Evolutionary conservation across 768 basidiomycete species (phyloP), one percentile per base, ranked within the genome.

Genomic region (Suillus occidentalis): DNA sequence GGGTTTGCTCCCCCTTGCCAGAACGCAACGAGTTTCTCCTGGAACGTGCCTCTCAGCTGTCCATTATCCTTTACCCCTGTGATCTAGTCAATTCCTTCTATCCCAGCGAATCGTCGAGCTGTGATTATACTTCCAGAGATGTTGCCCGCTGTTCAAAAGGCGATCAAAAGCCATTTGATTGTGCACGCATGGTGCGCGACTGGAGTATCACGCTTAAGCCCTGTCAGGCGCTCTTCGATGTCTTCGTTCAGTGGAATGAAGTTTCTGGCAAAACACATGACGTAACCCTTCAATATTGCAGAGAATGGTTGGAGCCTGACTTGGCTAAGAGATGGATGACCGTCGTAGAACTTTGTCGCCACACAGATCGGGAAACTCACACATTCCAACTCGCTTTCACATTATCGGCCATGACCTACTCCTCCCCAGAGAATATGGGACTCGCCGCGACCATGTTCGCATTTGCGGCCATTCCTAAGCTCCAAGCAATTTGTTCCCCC

Each of bases 381-480:
- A 66, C 63, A 12, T 72, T 63, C 50, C 64, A 65, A 55, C 37
- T 78, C 28, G 57, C 69, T 14, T 78, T 78, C 59, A 70, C 70
- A 6, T 68, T 78, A 14, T 65, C 75, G n/a, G 71, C 74, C 13
- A 69, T 78, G 69, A 71, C 63, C 7, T 79, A 77, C 61, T 65
- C 52, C 3, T 72, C 72, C 13, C 58, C 72, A 1, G 7, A 58
- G 0, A 28, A 63, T 34, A 16, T 62, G 3, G 58, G 61, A 25
- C 65, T 77, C 25, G 66, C 76, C 16, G 68, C 72, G 9, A 69
- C 71, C 7, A 61, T 80, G 2, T 63, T 81, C 6, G 73, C 80
- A 0, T 76, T 78, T 65, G 66, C 66, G 9, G 56, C 63, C 1
- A 56, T 67, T 20, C 56, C 71, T 37, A 49, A 59, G 10, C 67